phyloP scores from a whole-genome alignment of 1,284 basidiomycete genomes.

The Pulchroboletus neoregius region DNA sequence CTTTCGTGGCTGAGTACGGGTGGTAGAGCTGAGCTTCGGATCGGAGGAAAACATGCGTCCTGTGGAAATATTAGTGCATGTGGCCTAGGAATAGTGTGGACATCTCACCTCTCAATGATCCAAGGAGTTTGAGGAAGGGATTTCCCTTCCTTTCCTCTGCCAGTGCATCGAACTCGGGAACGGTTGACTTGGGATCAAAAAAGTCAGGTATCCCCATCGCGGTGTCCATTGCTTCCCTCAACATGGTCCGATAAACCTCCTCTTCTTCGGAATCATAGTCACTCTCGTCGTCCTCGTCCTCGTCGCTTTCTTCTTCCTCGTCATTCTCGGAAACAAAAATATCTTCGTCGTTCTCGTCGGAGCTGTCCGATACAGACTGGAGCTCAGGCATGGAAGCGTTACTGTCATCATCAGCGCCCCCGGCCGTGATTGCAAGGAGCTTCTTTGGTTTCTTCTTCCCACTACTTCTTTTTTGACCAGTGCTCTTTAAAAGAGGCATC shows the following conservation, averaged over 20 bases:
- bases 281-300: constrained; percentile 40
- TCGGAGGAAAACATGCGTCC: constrained; percentile 69
- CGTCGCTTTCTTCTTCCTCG: constrained; percentile 39
- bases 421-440: constrained; percentile 48
- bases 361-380: constrained; percentile 57
- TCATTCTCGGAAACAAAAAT: constrained; percentile 35
- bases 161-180: constrained; percentile 41
- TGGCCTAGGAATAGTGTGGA: background rate
- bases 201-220: constrained; percentile 55
- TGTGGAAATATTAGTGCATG: constrained; percentile 27
- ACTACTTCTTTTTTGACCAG: constrained; percentile 18
- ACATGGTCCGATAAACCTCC: constrained; percentile 54
- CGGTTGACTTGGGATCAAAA: constrained; percentile 41
- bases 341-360: constrained; percentile 38
- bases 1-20: constrained; percentile 31
- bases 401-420: constrained; percentile 37
- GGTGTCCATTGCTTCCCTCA: constrained; percentile 68
- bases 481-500: constrained; percentile 18
- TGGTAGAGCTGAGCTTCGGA: constrained; percentile 49
- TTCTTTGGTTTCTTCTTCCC: constrained; percentile 37
- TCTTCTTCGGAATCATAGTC: constrained; percentile 68
- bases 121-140: constrained; percentile 69
- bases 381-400: constrained; percentile 60
- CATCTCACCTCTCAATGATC: constrained; percentile 59
- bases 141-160: constrained; percentile 59